phyloP scores from a whole-genome alignment of 164 flowering plant genomes.

The Dillenia turbinata region DNA sequence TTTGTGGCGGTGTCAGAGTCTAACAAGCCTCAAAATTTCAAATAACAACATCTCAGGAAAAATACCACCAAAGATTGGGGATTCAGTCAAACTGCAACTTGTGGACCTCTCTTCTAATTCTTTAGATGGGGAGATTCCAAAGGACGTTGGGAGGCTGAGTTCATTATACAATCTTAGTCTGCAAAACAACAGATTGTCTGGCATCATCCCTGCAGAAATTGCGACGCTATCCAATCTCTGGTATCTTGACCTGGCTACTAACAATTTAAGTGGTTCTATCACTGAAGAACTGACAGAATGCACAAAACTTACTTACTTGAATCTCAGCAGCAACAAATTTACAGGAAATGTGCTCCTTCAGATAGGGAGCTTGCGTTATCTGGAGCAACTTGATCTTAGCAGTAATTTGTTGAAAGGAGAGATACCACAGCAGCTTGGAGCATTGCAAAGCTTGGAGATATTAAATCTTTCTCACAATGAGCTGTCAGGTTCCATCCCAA shows the following conservation, averaged over 20 bases:
- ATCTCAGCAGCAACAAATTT: conserved; percentile 6
- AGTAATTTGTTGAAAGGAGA: not conserved
- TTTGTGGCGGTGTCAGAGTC: too few species aligned
- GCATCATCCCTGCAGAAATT: conserved; percentile 2
- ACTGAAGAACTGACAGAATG: not conserved
- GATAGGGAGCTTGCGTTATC: not conserved
- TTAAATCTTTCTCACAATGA: conserved; percentile 9
- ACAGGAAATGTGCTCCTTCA: not conserved
- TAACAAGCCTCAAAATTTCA: too few species aligned
- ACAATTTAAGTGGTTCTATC: conserved; percentile 5
- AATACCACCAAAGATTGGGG: not conserved
- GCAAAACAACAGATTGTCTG: conserved; percentile 4
- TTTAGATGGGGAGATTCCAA: conserved; percentile 8
- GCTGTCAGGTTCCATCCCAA: conserved; percentile 7
- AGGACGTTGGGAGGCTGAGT: conserved; percentile 4
- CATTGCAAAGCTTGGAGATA: not conserved
- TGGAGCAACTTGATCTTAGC: conserved; percentile 3
- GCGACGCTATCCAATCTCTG: not conserved
- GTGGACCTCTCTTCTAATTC: conserved; percentile 9
- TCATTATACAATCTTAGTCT: not conserved
- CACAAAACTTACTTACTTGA: conserved; percentile 1
- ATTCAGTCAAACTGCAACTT: not conserved
- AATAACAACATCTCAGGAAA: too few species aligned
- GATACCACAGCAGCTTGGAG: conserved; percentile 1
- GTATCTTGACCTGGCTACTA: conserved; percentile 1